Percentiles rank a stretch among this genome's conserved stretches.
Conservation (phyloP, 2,329 filamentous ascomycete genomes). For the Lachnellula cervina region DNA sequence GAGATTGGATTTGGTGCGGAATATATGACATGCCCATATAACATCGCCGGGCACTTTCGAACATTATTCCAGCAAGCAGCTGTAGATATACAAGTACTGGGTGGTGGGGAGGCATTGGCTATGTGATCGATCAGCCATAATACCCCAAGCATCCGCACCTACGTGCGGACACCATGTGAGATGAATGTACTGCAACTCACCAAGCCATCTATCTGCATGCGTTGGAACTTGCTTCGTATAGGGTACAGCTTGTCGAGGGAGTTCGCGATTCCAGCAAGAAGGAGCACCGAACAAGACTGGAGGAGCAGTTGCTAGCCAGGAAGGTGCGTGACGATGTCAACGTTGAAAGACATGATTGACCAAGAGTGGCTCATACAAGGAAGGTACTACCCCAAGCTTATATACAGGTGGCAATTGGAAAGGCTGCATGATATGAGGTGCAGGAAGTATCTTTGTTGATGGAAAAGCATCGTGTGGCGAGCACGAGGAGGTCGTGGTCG, state of each 20-base stretch:
- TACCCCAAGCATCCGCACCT: neutral
- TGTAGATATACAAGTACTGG: neutral
- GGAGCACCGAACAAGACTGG: neutral
- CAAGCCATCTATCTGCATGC: neutral
- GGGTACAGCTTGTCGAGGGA: neutral
- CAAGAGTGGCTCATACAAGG: neutral
- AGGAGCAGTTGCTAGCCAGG: neutral
- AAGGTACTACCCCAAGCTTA: no score
- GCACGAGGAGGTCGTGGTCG: no score
- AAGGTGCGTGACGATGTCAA: neutral
- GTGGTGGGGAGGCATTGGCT: constrained; percentile 1
- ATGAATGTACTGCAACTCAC: neutral
- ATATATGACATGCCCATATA: neutral
- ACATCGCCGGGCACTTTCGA: neutral
- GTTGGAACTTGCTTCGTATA: neutral
- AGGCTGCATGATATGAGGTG: no score
- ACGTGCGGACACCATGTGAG: neutral
- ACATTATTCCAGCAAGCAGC: neutral
- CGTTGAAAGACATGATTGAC: neutral
- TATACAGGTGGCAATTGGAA: no score
- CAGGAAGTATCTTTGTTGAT: no score
- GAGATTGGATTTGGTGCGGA: neutral
- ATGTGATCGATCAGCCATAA: neutral
- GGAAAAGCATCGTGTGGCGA: no score
- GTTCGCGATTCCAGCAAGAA: neutral